These are phyloP conservation scores for Catenaria anguillulae DNA, from an alignment of 371 early-diverging fungal genomes.

Conservation along the genomic window DNA sequence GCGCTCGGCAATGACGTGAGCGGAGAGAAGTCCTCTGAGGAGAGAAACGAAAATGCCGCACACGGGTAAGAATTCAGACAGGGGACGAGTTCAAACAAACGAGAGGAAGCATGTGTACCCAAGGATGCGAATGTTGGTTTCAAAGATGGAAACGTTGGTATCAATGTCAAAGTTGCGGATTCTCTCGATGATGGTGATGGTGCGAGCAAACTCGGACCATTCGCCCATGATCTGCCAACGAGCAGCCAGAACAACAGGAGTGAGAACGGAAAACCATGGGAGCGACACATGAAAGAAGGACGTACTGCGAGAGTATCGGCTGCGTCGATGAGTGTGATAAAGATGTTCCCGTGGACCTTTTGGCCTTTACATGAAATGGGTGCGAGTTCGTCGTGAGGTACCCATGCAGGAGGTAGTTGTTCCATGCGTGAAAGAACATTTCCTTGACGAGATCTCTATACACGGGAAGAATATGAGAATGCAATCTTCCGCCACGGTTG, in stretches of 20 bases:
- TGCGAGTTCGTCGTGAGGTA: constrained; percentile 82
- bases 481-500: too few relatives aligned
- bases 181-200: constrained; percentile 46
- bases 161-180: constrained; percentile 55
- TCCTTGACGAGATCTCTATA: background rate
- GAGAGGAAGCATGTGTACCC: too few relatives aligned
- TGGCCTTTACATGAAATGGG: constrained; percentile 69
- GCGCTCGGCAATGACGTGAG: constrained; percentile 66
- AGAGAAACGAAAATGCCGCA: background rate
- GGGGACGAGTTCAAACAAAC: too few relatives aligned
- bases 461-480: too few relatives aligned
- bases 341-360: constrained; percentile 9
- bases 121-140: constrained; percentile 76
- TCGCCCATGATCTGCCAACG: constrained; percentile 47
- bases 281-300: too few relatives aligned
- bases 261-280: too few relatives aligned
- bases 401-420: constrained; percentile 65
- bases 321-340: constrained; percentile 76
- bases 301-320: constrained; percentile 70
- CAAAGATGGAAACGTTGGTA: constrained; percentile 84
- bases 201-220: constrained; percentile 46
- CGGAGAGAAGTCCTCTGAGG: constrained; percentile 23
- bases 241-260: background rate
- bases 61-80: too few relatives aligned
- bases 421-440: constrained; percentile 76